Conservation (phyloP, 1,284 basidiomycete genomes). For the Puccinia sorghi region DNA sequence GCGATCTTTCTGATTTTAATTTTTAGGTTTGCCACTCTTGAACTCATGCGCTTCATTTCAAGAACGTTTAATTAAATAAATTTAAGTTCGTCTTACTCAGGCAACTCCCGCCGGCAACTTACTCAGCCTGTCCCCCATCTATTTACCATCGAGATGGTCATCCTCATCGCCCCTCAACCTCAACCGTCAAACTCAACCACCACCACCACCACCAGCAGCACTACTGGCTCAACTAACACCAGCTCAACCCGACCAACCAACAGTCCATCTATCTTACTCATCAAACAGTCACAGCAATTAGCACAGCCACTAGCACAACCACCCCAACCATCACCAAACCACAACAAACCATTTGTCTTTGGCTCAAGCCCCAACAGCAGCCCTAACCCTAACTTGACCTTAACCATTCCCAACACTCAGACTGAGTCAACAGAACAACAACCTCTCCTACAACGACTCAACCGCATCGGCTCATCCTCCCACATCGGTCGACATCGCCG, state of each 20-base stretch:
- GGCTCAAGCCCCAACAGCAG: not conserved
- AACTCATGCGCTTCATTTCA: too few relatives aligned
- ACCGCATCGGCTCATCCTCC: constrained; percentile 10
- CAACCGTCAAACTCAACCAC: not conserved
- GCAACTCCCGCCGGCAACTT: not conserved
- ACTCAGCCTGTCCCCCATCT: too few relatives aligned
- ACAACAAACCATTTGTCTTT: not conserved
- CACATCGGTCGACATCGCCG: constrained; percentile 27
- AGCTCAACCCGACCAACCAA: not conserved
- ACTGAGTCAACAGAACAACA: not conserved
- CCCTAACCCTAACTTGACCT: not conserved
- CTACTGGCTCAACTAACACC: not conserved
- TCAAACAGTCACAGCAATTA: not conserved
- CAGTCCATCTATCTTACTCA: not conserved
- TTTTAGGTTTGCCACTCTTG: not conserved
- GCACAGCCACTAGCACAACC: not conserved
- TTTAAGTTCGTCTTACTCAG: not conserved
- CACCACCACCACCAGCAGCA: not conserved
- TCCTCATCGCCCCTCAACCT: not conserved
- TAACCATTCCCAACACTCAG: not conserved
- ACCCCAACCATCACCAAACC: not conserved
- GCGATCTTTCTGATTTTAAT: too few relatives aligned
- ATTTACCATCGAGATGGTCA: not conserved
- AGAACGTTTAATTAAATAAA: not conserved
- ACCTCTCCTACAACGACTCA: constrained; percentile 6